phyloP scores from a whole-genome alignment of 2,329 filamentous ascomycete species.

The Hymenoscyphus salicellus region DNA sequence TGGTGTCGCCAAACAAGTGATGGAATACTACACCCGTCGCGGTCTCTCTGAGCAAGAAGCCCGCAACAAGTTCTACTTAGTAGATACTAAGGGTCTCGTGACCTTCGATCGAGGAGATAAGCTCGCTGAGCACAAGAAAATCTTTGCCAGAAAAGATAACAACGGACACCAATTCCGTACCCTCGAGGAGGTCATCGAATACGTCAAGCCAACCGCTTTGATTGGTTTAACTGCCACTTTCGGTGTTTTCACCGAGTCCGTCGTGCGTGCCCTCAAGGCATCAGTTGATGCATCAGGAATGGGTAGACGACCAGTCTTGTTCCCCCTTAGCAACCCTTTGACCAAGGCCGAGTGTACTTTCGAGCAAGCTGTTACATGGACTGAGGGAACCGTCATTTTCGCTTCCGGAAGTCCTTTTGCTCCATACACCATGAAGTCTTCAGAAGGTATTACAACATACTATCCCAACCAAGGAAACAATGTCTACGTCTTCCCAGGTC shows the following conservation, averaged over 20 bases:
- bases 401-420: constrained; percentile 93
- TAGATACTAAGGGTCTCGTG: constrained; percentile 94
- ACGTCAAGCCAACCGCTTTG: constrained; percentile 90
- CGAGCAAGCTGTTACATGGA: constrained; percentile 87
- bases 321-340: constrained; percentile 93
- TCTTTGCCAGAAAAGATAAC: constrained; percentile 65
- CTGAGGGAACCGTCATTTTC: constrained; percentile 87
- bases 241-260: constrained; percentile 86
- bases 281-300: constrained; percentile 61
- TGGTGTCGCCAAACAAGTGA: constrained; percentile 95
- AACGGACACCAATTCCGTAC: constrained; percentile 69
- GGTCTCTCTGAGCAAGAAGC: constrained; percentile 86
- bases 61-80: constrained; percentile 90
- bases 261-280: constrained; percentile 68
- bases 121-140: constrained; percentile 84
- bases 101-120: constrained; percentile 90
- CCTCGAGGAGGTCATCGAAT: constrained; percentile 87
- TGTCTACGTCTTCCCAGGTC: constrained; percentile 92
- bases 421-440: constrained; percentile 62
- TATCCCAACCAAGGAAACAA: constrained; percentile 82
- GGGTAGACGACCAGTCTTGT: constrained; percentile 83
- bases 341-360: constrained; percentile 98
- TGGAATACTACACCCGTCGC: constrained; percentile 92
- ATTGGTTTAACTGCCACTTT: constrained; percentile 93
- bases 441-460: constrained; percentile 62